These are phyloP conservation scores for Eimeria praecox DNA, from an alignment of 169 alveolate genomes.

Conservation along the genomic window DNA sequence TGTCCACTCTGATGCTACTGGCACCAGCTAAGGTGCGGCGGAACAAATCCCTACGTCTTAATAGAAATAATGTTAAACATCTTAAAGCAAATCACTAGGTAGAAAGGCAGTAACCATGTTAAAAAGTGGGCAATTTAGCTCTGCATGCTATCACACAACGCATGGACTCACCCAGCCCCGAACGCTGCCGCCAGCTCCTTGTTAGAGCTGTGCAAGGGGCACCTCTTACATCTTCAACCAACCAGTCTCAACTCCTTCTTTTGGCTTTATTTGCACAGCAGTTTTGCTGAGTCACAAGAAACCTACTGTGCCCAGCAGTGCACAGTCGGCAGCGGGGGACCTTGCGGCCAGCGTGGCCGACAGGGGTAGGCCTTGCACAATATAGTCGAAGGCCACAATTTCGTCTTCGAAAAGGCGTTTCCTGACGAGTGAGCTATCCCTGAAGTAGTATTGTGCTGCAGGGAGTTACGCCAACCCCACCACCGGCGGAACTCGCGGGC, in stretches of 20 bases:
- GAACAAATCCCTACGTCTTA: not conserved
- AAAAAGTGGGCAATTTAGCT: not conserved
- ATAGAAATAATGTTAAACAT: not conserved
- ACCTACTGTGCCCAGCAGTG: not conserved
- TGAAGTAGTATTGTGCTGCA: not conserved
- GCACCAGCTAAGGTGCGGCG: not conserved
- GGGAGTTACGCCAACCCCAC: no score
- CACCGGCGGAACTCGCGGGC: no score
- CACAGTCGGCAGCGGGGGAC: not conserved
- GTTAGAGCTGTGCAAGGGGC: not conserved
- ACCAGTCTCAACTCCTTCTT: not conserved
- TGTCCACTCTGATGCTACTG: not conserved
- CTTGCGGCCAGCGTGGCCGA: not conserved
- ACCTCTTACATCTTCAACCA: not conserved
- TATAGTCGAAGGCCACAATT: not conserved
- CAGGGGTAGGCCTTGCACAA: not conserved
- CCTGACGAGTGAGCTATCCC: not conserved
- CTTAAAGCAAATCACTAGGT: not conserved
- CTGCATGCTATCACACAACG: not conserved
- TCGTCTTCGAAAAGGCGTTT: not conserved
- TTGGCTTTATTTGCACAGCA: not conserved
- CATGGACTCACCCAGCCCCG: not conserved
- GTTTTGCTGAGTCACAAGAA: not conserved
- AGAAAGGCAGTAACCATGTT: not conserved
- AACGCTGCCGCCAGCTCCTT: not conserved